Percentiles rank a stretch among this genome's conserved stretches.
phyloP scores from a whole-genome alignment of 2,329 filamentous ascomycete genomes.

The Zalaria obscura region DNA sequence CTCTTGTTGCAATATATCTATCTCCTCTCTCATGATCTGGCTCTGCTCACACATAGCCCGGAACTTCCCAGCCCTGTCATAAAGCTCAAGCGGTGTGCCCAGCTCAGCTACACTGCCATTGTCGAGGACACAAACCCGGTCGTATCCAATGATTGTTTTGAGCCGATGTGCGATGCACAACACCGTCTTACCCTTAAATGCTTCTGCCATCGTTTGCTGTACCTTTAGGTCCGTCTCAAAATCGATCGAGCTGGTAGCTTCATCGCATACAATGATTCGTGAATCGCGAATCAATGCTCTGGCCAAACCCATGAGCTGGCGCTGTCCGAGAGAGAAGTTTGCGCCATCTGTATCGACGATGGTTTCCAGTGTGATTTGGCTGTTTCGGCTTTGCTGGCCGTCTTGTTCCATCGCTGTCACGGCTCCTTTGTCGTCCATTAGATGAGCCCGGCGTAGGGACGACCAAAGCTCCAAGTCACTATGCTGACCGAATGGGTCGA shows the following conservation, averaged over 20 bases:
- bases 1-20: too few species aligned
- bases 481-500: conserved; percentile 63
- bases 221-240: conserved; percentile 89
- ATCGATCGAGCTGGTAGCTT: conserved; percentile 59
- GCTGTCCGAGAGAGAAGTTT: conserved; percentile 82
- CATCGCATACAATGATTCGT: conserved; percentile 66
- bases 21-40: conserved; percentile 38
- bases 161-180: conserved; percentile 80
- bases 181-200: conserved; percentile 68
- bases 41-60: conserved; percentile 78
- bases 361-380: conserved; percentile 41
- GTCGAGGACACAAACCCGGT: conserved; percentile 92
- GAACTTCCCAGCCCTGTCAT: conserved; percentile 64
- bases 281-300: conserved; percentile 74
- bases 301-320: conserved; percentile 81
- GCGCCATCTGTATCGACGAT: conserved; percentile 77
- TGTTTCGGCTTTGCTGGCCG: too few species aligned
- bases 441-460: conserved; percentile 55
- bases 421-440: conserved; percentile 45
- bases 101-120: conserved; percentile 74
- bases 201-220: conserved; percentile 65
- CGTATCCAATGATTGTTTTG: conserved; percentile 77
- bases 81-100: conserved; percentile 60
- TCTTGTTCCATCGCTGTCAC: conserved; percentile 25
- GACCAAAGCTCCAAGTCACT: conserved; percentile 55